Percentiles rank a stretch among this genome's conserved stretches.
Evolutionary conservation across 2,329 filamentous ascomycete species (phyloP).

Genomic region (Hypoxylon sp.): DNA sequence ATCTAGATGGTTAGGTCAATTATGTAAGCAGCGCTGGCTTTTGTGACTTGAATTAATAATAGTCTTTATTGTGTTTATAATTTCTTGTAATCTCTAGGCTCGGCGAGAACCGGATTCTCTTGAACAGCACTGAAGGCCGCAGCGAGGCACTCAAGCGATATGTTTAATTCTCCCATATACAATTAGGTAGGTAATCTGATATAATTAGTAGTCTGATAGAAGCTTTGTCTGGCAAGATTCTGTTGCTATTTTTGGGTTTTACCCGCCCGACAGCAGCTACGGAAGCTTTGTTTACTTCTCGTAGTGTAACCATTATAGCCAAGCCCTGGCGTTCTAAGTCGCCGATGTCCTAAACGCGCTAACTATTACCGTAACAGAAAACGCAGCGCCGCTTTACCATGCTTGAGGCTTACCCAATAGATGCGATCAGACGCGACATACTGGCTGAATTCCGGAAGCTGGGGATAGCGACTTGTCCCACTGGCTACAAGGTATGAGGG

Average conservation of each 20-base stretch:
- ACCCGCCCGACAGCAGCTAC: constrained; percentile 1
- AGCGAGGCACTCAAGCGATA: background rate
- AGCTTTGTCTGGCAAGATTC: background rate
- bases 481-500: background rate
- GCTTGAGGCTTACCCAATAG: constrained; percentile 1
- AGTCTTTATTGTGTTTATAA: background rate
- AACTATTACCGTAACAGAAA: background rate
- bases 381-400: constrained; percentile 17
- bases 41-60: background rate
- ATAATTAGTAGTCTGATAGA: no score
- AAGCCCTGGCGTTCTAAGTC: background rate
- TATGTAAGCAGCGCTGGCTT: background rate
- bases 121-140: background rate
- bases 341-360: background rate
- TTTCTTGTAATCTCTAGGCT: background rate
- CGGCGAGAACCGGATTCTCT: constrained; percentile 1
- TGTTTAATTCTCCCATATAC: background rate
- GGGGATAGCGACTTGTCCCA: constrained; percentile 8
- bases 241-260: constrained; percentile 23
- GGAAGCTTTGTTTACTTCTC: constrained; percentile 4
- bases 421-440: background rate
- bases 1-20: background rate
- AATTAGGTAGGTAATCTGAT: background rate
- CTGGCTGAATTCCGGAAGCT: constrained; percentile 28
- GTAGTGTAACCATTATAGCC: background rate